Conservation (phyloP, 2,329 filamentous ascomycete genomes). For the Xylaria sp. region DNA sequence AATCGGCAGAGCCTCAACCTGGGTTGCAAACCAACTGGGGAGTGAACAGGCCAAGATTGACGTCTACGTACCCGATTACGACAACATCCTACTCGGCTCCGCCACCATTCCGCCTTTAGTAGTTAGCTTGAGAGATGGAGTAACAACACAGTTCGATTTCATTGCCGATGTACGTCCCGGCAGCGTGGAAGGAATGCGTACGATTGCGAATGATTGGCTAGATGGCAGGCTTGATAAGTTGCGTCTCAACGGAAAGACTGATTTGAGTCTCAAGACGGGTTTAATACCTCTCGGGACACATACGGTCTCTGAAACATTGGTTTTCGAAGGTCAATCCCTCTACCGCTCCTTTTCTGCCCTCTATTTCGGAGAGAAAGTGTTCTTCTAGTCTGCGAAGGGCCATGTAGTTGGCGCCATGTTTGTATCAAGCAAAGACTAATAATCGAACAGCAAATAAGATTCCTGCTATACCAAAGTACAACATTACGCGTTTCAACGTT, state of each 20-base stretch:
- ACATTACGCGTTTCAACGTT: conserved; percentile 83
- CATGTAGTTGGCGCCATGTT: conserved; percentile 21
- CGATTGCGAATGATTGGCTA: conserved; percentile 88
- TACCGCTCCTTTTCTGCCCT: conserved; percentile 70
- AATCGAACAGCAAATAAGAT: conserved; percentile 70
- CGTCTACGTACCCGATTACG: conserved; percentile 86
- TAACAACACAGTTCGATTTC: conserved; percentile 82
- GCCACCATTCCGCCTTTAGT: conserved; percentile 80
- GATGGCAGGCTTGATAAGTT: conserved; percentile 79
- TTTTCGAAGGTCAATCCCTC: conserved; percentile 85
- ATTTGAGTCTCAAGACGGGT: conserved; percentile 81
- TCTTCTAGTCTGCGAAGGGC: conserved; percentile 48
- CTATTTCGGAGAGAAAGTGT: conserved; percentile 69
- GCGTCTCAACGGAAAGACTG: conserved; percentile 77
- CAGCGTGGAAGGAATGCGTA: conserved; percentile 78
- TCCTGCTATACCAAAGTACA: conserved; percentile 82
- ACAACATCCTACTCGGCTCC: conserved; percentile 79
- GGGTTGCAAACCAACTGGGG: conserved; percentile 80
- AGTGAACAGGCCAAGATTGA: conserved; percentile 77
- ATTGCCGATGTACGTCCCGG: conserved; percentile 80
- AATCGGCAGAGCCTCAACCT: conserved; percentile 81
- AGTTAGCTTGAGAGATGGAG: conserved; percentile 80
- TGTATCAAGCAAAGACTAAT: conserved; percentile 50
- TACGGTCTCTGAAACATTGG: conserved; percentile 75
- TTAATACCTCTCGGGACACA: conserved; percentile 83